Conservation (phyloP, 2,329 filamentous ascomycete species). For the Cladosporium sphaerospermum region DNA sequence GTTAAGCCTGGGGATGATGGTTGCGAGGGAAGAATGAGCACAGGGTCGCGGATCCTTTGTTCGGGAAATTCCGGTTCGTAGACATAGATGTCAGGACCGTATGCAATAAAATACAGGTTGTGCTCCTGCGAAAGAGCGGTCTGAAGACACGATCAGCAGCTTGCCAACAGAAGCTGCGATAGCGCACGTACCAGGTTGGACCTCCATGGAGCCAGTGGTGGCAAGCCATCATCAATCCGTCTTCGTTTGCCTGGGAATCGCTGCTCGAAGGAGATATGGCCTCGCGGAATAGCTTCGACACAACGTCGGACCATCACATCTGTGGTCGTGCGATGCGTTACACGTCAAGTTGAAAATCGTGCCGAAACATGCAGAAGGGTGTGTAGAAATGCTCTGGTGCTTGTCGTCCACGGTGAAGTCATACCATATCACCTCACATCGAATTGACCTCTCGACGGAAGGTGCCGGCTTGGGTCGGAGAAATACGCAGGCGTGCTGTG, state of each 20-base stretch:
- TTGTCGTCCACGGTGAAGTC: background rate
- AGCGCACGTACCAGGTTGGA: conserved; percentile 1
- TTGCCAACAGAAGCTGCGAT: background rate
- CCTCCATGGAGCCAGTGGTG: conserved; percentile 6
- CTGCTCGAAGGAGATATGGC: conserved; percentile 19
- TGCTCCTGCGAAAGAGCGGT: conserved; percentile 41
- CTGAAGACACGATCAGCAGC: conserved; percentile 16
- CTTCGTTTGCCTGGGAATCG: conserved; percentile 23
- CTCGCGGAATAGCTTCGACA: conserved; percentile 6
- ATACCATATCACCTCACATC: background rate
- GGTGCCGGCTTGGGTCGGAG: too few relatives aligned
- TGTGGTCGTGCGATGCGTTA: background rate
- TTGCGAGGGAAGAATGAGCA: conserved; percentile 35
- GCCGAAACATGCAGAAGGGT: too few relatives aligned
- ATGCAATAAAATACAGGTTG: conserved; percentile 47
- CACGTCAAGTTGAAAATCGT: too few relatives aligned
- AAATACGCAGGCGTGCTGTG: too few relatives aligned
- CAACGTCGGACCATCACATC: conserved; percentile 8
- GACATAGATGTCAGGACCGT: conserved; percentile 34
- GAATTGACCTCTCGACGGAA: background rate
- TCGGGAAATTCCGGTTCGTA: conserved; percentile 40
- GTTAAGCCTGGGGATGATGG: conserved; percentile 25
- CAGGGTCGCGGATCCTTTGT: conserved; percentile 34
- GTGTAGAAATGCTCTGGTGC: background rate
- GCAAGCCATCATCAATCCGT: conserved; percentile 15